These are phyloP conservation scores for Chaetomium cochliodes DNA, from an alignment of 495 filamentous ascomycete genomes.

Conservation along the genomic window DNA sequence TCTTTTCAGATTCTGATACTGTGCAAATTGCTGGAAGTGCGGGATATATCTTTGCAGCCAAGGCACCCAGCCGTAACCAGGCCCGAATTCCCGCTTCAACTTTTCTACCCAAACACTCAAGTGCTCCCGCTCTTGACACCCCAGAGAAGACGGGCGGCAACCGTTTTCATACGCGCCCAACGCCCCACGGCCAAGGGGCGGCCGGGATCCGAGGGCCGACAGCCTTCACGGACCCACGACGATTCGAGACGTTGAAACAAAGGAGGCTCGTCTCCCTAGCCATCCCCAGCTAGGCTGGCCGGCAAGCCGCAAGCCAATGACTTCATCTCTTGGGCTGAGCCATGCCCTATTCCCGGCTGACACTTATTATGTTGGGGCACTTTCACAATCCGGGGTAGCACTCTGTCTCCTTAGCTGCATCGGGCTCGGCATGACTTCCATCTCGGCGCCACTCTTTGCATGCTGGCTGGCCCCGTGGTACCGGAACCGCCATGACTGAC, in stretches of 20 bases:
- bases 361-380: neutral
- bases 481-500: constrained; percentile 4
- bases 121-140: neutral
- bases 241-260: neutral
- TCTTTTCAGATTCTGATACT: too few relatives aligned
- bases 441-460: constrained; percentile 1
- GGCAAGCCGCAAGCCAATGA: neutral
- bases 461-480: neutral
- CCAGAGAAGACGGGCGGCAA: too few relatives aligned
- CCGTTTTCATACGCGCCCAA: neutral
- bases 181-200: neutral
- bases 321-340: neutral
- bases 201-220: neutral
- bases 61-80: too few relatives aligned
- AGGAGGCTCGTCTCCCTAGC: neutral
- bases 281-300: neutral
- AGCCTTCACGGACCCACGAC: constrained; percentile 1
- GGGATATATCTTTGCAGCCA: too few relatives aligned
- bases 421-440: neutral
- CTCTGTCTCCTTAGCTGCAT: neutral
- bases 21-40: too few relatives aligned
- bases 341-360: neutral
- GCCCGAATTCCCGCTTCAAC: too few relatives aligned
- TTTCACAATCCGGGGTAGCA: constrained; percentile 14
- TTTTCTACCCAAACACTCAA: too few relatives aligned